A percentile compares a stretch with the other conserved stretches of the same genome.
Conservation (phyloP, 106 monocot genomes). For the Platanthera guangdongensis region DNA sequence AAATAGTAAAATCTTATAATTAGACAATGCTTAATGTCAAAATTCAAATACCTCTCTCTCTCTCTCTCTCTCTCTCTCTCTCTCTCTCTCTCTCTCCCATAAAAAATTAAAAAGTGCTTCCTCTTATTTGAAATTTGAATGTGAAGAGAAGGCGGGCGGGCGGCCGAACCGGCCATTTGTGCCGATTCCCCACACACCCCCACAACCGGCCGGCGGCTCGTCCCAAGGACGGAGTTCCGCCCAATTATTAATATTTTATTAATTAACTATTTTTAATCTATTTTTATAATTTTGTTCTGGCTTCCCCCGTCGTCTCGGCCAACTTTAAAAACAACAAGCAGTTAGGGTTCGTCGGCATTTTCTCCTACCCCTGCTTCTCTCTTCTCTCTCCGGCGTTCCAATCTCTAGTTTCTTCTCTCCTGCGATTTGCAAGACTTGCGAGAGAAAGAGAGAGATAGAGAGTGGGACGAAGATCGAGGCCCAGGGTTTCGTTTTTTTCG, state of each 20-base stretch:
- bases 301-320: not conserved
- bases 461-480: not conserved
- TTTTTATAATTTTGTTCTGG: slow-evolving; percentile 1
- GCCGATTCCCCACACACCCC: not conserved
- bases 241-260: not conserved
- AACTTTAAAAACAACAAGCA: not conserved
- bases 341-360: not conserved
- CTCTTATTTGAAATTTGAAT: not conserved
- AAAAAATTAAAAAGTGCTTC: no score
- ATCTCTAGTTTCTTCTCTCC: not conserved
- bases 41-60: no score
- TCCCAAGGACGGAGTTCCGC: not conserved
- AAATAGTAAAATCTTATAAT: no score
- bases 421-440: no score
- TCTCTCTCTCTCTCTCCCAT: no score
- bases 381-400: not conserved
- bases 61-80: no score
- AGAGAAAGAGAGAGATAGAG: not conserved
- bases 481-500: not conserved
- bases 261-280: not conserved
- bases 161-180: not conserved
- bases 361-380: not conserved
- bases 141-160: not conserved
- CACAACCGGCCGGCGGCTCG: not conserved
- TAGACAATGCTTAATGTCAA: no score